Base-by-base conservation (phyloP, 768 basidiomycete genomes). In the Leccinum barrowsii region DNA sequence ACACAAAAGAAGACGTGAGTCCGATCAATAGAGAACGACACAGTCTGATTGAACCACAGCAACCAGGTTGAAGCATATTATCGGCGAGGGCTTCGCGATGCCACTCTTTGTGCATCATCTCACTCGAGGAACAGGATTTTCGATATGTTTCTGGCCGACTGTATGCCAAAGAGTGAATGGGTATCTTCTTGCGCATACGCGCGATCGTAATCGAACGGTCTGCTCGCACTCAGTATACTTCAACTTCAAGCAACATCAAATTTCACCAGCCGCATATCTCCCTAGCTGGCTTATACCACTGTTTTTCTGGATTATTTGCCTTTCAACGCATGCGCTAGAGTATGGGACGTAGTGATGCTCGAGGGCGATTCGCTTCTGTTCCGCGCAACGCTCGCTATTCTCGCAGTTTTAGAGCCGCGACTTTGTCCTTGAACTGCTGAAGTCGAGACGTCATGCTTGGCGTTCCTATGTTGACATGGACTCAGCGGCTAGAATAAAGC, bases 241-340 rank as follows among this genome's bases (percentile, higher is more conserved):
- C 76, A 94, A 94, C 75, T 94, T 95, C 75, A 93, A 94, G 70
- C 91, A 94, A 65, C 91, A 94, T 69, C 91, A 94, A 62, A 84
- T 96, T 66, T 89, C 92, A 1, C 93, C 94, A 2, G 76, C 85
- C 2, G 80, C 85, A n/a, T 96, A 95, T 76, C 78, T 96, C 15
- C 83, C 80, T 0, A 85, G 86, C 58, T 96, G 94, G 94, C 65
- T 96, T 26, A 66, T 89, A 30, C 85, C 93, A 0, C 75, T 94
- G 15, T 26, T 26, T 96, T 93, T 70, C 73, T 92, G 37, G 81
- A 91, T 62, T 92, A 94, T 69, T 76, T 96, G n/a, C 92, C 92
- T 1, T 90, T 96, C 69, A 93, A 95, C 65, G 89, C 90, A 6
- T 91, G 92, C 61, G 91, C 92, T 19, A 83, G 93, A 37, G 71